A percentile compares a stretch with the other conserved stretches of the same genome.
These are phyloP conservation scores for Apodospora peruviana DNA, from an alignment of 495 filamentous ascomycete species.

Conservation along the genomic window DNA sequence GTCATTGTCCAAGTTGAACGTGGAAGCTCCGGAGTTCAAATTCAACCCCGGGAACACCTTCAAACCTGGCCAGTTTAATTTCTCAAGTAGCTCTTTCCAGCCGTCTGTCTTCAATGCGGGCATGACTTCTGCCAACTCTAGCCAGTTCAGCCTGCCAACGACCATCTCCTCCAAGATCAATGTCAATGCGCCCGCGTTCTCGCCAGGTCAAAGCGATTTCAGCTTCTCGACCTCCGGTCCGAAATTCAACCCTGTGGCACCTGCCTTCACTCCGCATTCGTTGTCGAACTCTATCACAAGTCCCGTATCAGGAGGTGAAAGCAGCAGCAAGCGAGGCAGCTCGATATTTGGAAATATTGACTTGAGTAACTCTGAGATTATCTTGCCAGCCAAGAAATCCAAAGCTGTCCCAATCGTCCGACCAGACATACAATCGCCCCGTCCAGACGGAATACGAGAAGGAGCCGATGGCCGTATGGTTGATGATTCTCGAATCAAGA, in stretches of 20 bases:
- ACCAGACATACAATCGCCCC: slow-evolving; percentile 47
- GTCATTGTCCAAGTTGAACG: slow-evolving; percentile 75
- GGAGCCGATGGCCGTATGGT: slow-evolving; percentile 46
- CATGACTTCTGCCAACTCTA: slow-evolving; percentile 27
- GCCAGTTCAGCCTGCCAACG: slow-evolving; percentile 34
- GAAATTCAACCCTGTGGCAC: slow-evolving; percentile 75
- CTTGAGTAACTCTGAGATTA: slow-evolving; percentile 47
- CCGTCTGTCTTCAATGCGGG: slow-evolving; percentile 35
- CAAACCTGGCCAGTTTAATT: slow-evolving; percentile 51
- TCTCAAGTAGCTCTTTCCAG: slow-evolving; percentile 52
- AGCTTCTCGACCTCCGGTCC: slow-evolving; percentile 64
- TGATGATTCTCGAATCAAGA: slow-evolving; percentile 64
- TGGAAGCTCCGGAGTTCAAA: slow-evolving; percentile 81
- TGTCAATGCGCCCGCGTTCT: slow-evolving; percentile 64
- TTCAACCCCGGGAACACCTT: slow-evolving; percentile 64
- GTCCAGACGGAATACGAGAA: slow-evolving; percentile 36
- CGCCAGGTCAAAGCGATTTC: slow-evolving; percentile 63
- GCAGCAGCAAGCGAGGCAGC: slow-evolving; percentile 33
- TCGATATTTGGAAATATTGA: slow-evolving; percentile 75
- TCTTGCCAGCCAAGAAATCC: slow-evolving; percentile 60
- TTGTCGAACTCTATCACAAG: slow-evolving; percentile 35
- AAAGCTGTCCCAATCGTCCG: slow-evolving; percentile 79
- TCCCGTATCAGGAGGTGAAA: slow-evolving; percentile 28
- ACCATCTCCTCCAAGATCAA: slow-evolving; percentile 51
- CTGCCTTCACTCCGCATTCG: slow-evolving; percentile 65